Evolutionary conservation across 352 stramenopile genomes (phyloP).

Genomic region (Pythium brachiatum): DNA sequence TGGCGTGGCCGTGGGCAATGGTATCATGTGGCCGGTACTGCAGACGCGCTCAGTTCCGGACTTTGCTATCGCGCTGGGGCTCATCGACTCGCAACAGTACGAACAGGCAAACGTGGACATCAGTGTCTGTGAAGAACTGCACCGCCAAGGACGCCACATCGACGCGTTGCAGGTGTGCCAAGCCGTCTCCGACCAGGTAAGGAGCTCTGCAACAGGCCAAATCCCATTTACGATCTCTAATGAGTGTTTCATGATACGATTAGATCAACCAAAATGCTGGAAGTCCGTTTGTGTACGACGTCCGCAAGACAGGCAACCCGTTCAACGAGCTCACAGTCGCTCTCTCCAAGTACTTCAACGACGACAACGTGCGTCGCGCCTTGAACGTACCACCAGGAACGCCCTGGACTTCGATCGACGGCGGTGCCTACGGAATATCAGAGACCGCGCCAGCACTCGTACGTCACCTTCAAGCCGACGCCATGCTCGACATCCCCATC

Average conservation of each 20-base stretch:
- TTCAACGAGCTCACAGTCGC: constrained; percentile 49
- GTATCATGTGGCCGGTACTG: constrained; percentile 79
- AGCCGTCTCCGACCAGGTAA: constrained; percentile 51
- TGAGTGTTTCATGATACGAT: neutral
- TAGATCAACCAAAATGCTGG: constrained; percentile 75
- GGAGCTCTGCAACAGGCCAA: neutral
- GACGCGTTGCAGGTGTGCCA: constrained; percentile 75
- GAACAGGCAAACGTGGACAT: constrained; percentile 71
- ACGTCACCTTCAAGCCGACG: constrained; percentile 67
- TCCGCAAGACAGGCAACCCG: constrained; percentile 56
- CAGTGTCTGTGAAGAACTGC: constrained; percentile 70
- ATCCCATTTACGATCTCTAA: neutral
- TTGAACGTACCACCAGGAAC: constrained; percentile 79
- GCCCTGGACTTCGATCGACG: constrained; percentile 66
- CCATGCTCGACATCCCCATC: constrained; percentile 79
- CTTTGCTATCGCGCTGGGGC: constrained; percentile 71
- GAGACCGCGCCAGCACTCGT: constrained; percentile 49
- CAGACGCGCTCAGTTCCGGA: constrained; percentile 79
- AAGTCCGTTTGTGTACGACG: constrained; percentile 86
- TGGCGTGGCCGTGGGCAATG: constrained; percentile 91
- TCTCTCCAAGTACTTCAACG: constrained; percentile 82
- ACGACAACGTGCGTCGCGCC: constrained; percentile 72
- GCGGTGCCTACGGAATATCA: constrained; percentile 53
- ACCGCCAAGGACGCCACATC: constrained; percentile 66
- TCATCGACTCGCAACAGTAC: constrained; percentile 85